Base-by-base conservation (phyloP, 352 stramenopile genomes). In the Pelagophyceae sp. region DNA sequence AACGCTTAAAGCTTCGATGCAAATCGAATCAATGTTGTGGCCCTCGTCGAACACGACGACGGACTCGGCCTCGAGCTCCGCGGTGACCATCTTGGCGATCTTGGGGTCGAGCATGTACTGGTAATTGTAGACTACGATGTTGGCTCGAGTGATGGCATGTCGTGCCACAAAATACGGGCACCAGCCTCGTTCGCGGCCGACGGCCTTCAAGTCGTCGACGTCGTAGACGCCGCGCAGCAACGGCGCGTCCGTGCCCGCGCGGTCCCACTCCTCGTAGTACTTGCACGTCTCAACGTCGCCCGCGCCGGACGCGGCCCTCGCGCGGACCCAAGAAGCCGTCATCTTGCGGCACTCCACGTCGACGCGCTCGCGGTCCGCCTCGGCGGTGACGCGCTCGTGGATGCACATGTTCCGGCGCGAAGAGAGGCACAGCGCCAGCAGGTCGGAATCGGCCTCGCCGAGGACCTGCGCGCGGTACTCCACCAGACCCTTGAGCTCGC, bases 71-170 rank as follows among this genome's bases (percentile, higher is more conserved):
- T 81, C 74, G 3, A 81, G 74, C 95, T 94, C 78, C 88, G 91
- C 75, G 93, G 89, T 75, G 90, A 92, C 61, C 80, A 93, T 82
- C 38, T 87, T 84, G 63, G 88, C 90, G 6, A 97, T 92, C 82
- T 99, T 99, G 33, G 95, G 96, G 87, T 99, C 95, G 33, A 99
- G 89, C 94, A 99, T 98, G 86, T 99, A 99, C 87, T 99, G 96
- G 87, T 99, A 99, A 82, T 99, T 99, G 87, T 97, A 99, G 60
- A 99, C 94, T 0, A 99, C 82, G 58, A 99, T 92, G 76, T 98
- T 96, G 0, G 96, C 95, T 78, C 98, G 95, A 11, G 93, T 96
- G 51, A 99, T 95, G 0, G 96, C 92, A 78, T 98, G 94, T 75
- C 96, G 87, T 35, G 96, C 97, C 63, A 99, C 81, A 79, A 99